Base-by-base conservation (phyloP, 2,329 filamentous ascomycete species). In the Pestalotiopsis sp. region DNA sequence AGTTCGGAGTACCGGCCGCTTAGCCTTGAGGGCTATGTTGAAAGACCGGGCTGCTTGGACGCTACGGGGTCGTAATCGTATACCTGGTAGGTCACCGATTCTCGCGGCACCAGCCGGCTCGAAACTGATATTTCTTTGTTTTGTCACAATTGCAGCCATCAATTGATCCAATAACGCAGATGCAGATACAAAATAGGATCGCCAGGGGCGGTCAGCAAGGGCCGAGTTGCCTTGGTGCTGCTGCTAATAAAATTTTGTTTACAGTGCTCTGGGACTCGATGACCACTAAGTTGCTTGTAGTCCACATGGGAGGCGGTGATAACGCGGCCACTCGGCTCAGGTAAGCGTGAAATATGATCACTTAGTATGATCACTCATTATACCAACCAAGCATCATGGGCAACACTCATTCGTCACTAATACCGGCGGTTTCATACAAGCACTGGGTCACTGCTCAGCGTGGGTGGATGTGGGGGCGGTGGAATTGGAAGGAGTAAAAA, bases 161-260 rank as follows among this genome's bases (percentile, higher is more conserved):
- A 27, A 65, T 57, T n/a, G 31, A 65, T 45, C 41, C 31, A 66
- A 25, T n/a, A 41, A 25, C 27, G 11, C 36, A 25, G 17, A 55
- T 65, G 64, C 64, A 66, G 14, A 45, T 57, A 20, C 11, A 27
- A 66, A 67, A 63, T 67, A 67, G 17, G 65, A 67, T 67, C 65
- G 65, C 65, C 65, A 67, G 58, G 65, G 57, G 59, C n/a, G 23
- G 13, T 39, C n/a, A 23, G 17, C 58, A 31, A 55, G 31, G 65
- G 25, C 57, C 36, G 36, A 59, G 27, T 27, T 65, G 7, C 52
- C 3, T 25, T 31, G n/a, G 45, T n/a, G 23, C 45, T 52, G 17
- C 45, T 52, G 17, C 45, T 52, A 52, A 52, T 52, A n/a, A 20
- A 20, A 52, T n/a, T 52, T 52, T 17, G n/a, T n/a, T 20, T 52